These are phyloP conservation scores for Hypoxylon fuscum DNA, from an alignment of 495 filamentous ascomycete species.

Conservation along the genomic window DNA sequence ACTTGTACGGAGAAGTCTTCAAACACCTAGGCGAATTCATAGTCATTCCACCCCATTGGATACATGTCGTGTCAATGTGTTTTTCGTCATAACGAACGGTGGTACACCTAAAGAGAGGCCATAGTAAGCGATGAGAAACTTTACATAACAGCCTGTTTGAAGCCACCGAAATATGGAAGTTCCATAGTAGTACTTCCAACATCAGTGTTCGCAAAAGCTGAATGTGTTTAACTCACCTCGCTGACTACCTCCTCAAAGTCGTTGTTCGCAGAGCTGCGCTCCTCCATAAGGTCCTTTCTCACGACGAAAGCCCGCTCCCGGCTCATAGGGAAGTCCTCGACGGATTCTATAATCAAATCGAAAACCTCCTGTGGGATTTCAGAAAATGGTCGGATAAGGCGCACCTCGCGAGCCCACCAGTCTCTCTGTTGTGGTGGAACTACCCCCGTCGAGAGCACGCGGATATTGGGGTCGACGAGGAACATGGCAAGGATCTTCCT, in stretches of 20 bases:
- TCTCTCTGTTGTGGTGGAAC: conserved; percentile 63
- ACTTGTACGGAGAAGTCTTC: no score
- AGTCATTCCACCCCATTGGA: no score
- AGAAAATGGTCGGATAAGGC: conserved; percentile 5
- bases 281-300: conserved; percentile 32
- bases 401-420: conserved; percentile 52
- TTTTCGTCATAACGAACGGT: no score
- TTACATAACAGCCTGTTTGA: no score
- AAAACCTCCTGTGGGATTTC: conserved; percentile 39
- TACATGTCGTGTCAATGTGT: no score
- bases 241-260: background rate
- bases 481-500: conserved; percentile 68
- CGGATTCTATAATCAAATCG: conserved; percentile 29
- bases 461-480: conserved; percentile 62
- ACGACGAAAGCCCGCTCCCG: conserved; percentile 32
- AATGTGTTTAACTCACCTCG: background rate
- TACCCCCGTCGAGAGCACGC: conserved; percentile 63
- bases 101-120: no score
- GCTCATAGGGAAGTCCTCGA: conserved; percentile 36
- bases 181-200: no score
- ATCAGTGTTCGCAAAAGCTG: no score
- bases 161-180: no score
- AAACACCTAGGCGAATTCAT: no score
- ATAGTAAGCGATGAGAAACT: no score
- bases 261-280: conserved; percentile 16